Conservation (phyloP, 2,329 filamentous ascomycete species). For the Neopestalotiopsis clavispora region DNA sequence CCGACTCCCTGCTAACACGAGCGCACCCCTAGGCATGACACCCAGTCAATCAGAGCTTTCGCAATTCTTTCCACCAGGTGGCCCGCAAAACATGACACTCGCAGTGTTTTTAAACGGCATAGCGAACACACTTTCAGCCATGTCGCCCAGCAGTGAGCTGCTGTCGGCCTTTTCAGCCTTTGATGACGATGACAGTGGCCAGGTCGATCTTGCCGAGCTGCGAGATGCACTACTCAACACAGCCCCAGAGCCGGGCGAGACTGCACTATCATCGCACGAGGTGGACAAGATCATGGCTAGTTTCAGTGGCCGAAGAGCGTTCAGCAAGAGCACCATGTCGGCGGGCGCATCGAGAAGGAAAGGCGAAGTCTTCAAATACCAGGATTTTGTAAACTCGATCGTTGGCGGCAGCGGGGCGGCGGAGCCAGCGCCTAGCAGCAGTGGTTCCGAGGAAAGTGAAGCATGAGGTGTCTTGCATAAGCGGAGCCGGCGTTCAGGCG, state of each 20-base stretch:
- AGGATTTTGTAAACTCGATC: constrained; percentile 83
- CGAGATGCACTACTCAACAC: constrained; percentile 84
- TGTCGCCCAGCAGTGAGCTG: constrained; percentile 81
- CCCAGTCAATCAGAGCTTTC: constrained; percentile 73
- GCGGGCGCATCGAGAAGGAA: constrained; percentile 62
- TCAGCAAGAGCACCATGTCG: constrained; percentile 39
- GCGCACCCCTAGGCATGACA: constrained; percentile 67
- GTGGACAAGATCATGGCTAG: constrained; percentile 87
- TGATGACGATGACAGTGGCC: constrained; percentile 93
- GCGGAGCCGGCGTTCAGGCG: constrained; percentile 20
- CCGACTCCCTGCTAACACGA: constrained; percentile 3
- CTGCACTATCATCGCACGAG: constrained; percentile 69
- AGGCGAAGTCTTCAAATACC: constrained; percentile 91
- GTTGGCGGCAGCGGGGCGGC: constrained; percentile 53
- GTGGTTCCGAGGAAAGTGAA: constrained; percentile 35
- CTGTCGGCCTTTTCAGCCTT: constrained; percentile 92
- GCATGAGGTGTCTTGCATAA: constrained; percentile 30
- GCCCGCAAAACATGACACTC: constrained; percentile 76
- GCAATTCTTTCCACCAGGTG: constrained; percentile 79
- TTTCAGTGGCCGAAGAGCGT: constrained; percentile 68
- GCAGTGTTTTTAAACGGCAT: constrained; percentile 86
- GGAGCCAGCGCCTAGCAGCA: constrained; percentile 30
- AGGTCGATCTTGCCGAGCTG: constrained; percentile 83
- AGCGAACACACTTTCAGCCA: constrained; percentile 71
- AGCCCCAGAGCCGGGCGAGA: constrained; percentile 74